These are phyloP conservation scores for Solanum paucissectum DNA, from an alignment of 257 asterid genomes.

Conservation along the genomic window DNA sequence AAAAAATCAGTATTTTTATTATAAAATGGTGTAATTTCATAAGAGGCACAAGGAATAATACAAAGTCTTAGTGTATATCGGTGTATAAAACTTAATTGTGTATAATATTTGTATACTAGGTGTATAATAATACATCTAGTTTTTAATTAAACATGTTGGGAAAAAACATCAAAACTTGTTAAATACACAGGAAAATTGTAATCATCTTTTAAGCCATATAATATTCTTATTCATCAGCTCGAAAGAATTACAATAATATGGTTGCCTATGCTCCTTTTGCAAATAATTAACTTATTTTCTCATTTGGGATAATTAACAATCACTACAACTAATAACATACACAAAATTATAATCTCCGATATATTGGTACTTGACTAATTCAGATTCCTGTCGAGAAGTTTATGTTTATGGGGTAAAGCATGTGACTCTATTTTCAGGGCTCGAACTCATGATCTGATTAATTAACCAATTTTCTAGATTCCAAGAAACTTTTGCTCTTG, in stretches of 20 bases:
- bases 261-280: not conserved
- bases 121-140: too few species aligned
- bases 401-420: not conserved
- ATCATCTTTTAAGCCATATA: not conserved
- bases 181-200: not conserved
- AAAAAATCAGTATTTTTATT: too few species aligned
- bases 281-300: not conserved
- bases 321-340: not conserved
- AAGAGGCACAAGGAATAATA: not conserved
- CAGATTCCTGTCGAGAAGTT: not conserved
- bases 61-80: not conserved
- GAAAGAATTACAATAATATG: not conserved
- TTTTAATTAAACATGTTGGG: not conserved
- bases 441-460: not conserved
- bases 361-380: not conserved
- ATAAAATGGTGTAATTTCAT: too few species aligned
- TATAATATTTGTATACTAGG: not conserved
- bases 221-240: not conserved
- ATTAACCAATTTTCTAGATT: slow-evolving; percentile 10
- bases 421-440: not conserved
- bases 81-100: not conserved
- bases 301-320: not conserved
- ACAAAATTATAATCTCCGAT: not conserved
- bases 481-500: slow-evolving; percentile 22
- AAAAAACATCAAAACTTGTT: not conserved